Conservation (phyloP, 768 basidiomycete genomes). For the Nidularia pulvinata region DNA sequence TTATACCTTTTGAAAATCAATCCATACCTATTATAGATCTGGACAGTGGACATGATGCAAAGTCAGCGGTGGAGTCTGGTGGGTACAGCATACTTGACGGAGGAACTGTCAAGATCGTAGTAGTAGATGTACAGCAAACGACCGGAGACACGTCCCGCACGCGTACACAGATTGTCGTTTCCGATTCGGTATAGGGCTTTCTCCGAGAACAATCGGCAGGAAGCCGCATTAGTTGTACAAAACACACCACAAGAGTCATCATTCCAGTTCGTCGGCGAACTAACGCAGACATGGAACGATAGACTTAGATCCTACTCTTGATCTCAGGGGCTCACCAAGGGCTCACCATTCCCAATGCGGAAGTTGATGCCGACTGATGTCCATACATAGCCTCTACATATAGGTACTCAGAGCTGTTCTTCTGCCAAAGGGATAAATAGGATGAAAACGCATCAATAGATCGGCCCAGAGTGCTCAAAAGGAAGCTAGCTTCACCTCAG, state of each 20-base stretch:
- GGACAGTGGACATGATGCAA: not conserved
- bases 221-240: not conserved
- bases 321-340: not conserved
- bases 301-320: too few relatives aligned
- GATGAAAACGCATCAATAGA: not conserved
- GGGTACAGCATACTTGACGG: not conserved
- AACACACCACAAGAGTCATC: not conserved
- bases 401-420: not conserved
- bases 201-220: not conserved
- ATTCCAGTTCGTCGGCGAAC: not conserved
- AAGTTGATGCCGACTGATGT: not conserved
- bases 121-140: not conserved
- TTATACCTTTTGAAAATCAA: not conserved
- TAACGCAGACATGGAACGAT: too few relatives aligned
- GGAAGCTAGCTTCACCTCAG: not conserved
- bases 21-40: not conserved
- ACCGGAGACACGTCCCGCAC: not conserved
- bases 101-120: not conserved
- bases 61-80: not conserved
- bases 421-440: not conserved
- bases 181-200: not conserved
- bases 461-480: not conserved
- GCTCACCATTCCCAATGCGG: not conserved
- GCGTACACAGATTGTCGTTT: not conserved
- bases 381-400: too few relatives aligned